Conservation (phyloP, 2,329 filamentous ascomycete species). For the Botryotinia convoluta region DNA sequence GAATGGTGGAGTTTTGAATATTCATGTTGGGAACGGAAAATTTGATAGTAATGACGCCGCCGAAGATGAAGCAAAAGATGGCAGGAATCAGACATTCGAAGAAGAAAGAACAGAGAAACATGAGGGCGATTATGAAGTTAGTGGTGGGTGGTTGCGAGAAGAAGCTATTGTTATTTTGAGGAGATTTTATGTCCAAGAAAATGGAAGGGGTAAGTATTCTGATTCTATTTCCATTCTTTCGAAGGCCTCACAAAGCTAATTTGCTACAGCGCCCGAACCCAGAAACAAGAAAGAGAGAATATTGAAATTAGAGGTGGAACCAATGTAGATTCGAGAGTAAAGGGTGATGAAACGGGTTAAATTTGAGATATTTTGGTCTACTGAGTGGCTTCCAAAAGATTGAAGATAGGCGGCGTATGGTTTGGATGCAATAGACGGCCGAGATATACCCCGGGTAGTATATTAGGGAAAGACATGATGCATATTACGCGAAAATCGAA, state of each 20-base stretch:
- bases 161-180: slow-evolving; percentile 90
- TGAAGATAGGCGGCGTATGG: not conserved
- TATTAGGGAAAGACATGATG: not conserved
- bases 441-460: not conserved
- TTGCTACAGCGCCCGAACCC: slow-evolving; percentile 35
- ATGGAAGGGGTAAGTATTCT: slow-evolving; percentile 73
- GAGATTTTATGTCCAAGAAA: slow-evolving; percentile 97
- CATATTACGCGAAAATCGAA: not conserved
- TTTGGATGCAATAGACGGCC: not conserved
- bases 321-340: slow-evolving; percentile 25
- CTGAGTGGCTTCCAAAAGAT: not conserved
- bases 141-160: slow-evolving; percentile 76
- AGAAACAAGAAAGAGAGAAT: slow-evolving; percentile 38
- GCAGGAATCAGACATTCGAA: slow-evolving; percentile 35
- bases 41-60: slow-evolving; percentile 5
- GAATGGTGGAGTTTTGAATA: slow-evolving; percentile 86
- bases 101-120: slow-evolving; percentile 48
- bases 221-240: not conserved
- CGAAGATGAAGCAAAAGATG: slow-evolving; percentile 65
- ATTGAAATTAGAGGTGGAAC: slow-evolving; percentile 38
- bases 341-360: not conserved
- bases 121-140: slow-evolving; percentile 75
- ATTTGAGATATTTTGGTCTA: not conserved
- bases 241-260: slow-evolving; percentile 15
- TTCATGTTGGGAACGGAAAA: slow-evolving; percentile 52